Conservation (phyloP, 805 yeast species). For the Komagataella pseudopastoris region DNA sequence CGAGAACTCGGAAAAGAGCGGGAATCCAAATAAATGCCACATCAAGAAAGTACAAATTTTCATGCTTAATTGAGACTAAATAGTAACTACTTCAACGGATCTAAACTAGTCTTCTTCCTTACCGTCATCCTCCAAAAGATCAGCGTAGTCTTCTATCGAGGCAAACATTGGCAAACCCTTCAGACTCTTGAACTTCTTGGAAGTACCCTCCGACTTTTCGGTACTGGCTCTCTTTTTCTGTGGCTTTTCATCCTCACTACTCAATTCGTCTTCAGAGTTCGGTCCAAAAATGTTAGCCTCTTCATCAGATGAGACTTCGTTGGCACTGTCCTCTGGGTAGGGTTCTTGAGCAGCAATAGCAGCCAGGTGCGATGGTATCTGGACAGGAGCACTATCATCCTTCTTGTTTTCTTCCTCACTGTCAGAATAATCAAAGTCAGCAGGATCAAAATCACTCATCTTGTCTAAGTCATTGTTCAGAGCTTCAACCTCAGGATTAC, state of each 20-base stretch:
- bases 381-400: conserved; percentile 18
- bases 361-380: conserved; percentile 19
- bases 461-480: conserved; percentile 24
- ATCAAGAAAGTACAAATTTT: too few species aligned
- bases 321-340: conserved; percentile 18
- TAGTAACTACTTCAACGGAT: background rate
- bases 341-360: conserved; percentile 23
- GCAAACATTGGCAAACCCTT: conserved; percentile 76
- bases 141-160: conserved; percentile 75
- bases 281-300: conserved; percentile 5
- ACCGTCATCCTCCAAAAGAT: conserved; percentile 55
- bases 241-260: conserved; percentile 9
- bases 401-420: conserved; percentile 17
- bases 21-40: background rate
- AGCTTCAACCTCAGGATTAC: conserved; percentile 44
- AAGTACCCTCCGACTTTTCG: conserved; percentile 9
- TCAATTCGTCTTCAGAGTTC: conserved; percentile 12
- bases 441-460: conserved; percentile 23
- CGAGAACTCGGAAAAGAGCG: background rate
- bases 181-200: conserved; percentile 41
- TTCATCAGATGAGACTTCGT: conserved; percentile 7
- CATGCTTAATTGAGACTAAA: background rate
- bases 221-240: conserved; percentile 14
- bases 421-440: conserved; percentile 16
- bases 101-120: conserved; percentile 15